A percentile compares a stretch with the other conserved stretches of the same genome.
phyloP scores from a whole-genome alignment of 139 green algal species.

The Edaphochlamys debaryana region DNA sequence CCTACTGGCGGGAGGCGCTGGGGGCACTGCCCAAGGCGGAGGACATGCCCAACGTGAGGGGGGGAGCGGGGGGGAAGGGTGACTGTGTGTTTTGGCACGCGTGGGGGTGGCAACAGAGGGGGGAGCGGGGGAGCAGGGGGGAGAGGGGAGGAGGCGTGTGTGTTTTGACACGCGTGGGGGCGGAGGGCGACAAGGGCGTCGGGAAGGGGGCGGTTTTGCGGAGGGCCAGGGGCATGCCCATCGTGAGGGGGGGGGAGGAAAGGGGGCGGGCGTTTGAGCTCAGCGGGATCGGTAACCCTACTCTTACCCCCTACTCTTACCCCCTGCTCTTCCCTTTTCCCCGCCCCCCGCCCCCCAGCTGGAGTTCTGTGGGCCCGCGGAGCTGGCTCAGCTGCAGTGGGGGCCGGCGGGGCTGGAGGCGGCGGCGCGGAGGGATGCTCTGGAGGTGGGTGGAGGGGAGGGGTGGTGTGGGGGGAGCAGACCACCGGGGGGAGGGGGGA shows the following conservation, averaged over 20 bases:
- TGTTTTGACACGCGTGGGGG: too few species aligned
- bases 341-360: neutral
- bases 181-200: too few species aligned
- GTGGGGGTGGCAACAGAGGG: too few species aligned
- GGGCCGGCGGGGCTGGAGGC: neutral
- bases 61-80: neutral
- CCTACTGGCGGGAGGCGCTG: slow-evolving; percentile 10
- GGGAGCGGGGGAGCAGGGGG: too few species aligned
- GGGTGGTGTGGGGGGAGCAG: too few species aligned
- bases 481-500: too few species aligned
- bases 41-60: slow-evolving; percentile 15
- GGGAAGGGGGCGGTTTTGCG: too few species aligned
- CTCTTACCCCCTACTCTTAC: neutral
- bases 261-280: too few species aligned
- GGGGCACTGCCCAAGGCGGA: neutral
- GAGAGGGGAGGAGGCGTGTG: too few species aligned
- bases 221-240: neutral
- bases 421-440: too few species aligned
- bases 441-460: too few species aligned
- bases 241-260: neutral
- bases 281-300: too few species aligned
- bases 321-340: neutral
- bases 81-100: neutral
- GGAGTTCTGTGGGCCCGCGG: slow-evolving; percentile 15
- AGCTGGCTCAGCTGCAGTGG: slow-evolving; percentile 30